Percentiles rank a stretch among this genome's conserved stretches.
These are phyloP conservation scores for Glutinoglossum americanum DNA, from an alignment of 495 filamentous ascomycete species.

Conservation along the genomic window DNA sequence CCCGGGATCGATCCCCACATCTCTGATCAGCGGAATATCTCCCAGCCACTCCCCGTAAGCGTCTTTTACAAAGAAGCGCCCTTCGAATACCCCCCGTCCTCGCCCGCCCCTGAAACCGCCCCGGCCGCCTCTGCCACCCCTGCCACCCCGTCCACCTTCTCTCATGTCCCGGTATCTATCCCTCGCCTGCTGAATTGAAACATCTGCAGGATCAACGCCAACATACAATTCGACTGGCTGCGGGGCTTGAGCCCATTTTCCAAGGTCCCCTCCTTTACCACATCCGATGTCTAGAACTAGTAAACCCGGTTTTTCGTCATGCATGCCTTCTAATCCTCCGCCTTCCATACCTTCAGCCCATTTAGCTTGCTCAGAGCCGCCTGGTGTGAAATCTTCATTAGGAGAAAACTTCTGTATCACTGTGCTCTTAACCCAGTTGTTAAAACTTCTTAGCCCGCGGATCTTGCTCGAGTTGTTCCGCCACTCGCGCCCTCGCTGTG, in stretches of 20 bases:
- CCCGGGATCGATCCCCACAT: conserved; percentile 63
- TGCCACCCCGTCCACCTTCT: conserved; percentile 25
- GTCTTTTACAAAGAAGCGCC: conserved; percentile 68
- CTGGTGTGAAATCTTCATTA: conserved; percentile 42
- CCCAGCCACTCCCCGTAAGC: conserved; percentile 67
- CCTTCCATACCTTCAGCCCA: conserved; percentile 28
- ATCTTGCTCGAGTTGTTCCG: conserved; percentile 80
- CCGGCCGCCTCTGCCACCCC: conserved; percentile 19
- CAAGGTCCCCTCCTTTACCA: conserved; percentile 86
- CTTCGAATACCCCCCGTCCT: conserved; percentile 44
- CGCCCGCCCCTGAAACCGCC: conserved; percentile 30
- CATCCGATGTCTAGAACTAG: conserved; percentile 85
- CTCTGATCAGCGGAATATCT: conserved; percentile 50
- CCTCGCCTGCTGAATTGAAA: conserved; percentile 72
- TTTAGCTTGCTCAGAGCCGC: conserved; percentile 22
- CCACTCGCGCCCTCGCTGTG: conserved; percentile 82
- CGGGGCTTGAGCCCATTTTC: conserved; percentile 85
- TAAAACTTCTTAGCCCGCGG: conserved; percentile 82
- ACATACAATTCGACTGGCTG: conserved; percentile 75
- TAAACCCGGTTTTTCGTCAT: conserved; percentile 15
- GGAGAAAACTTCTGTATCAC: conserved; percentile 93
- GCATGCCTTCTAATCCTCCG: conserved; percentile 7
- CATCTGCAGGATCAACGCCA: conserved; percentile 76
- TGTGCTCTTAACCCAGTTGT: conserved; percentile 96
- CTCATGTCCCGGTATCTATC: conserved; percentile 61